Evolutionary conservation across 1,139 yeast genomes (phyloP).

Genomic region (Blastobotrys serpentis): DNA sequence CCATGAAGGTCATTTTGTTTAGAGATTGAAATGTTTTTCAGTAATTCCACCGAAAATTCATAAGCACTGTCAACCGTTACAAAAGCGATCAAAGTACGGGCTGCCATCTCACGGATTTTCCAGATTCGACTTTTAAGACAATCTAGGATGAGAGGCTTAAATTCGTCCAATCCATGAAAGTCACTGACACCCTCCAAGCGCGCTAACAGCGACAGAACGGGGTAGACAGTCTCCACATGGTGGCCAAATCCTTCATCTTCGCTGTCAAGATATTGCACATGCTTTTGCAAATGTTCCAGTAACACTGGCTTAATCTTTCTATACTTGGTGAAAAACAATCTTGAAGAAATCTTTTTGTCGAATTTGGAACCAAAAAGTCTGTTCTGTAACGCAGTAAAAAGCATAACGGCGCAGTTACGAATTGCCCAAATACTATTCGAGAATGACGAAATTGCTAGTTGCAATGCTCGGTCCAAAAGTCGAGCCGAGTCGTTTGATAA

Average conservation of each 20-base stretch:
- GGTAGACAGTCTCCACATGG: constrained; percentile 61
- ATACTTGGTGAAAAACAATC: constrained; percentile 66
- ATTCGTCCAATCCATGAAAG: constrained; percentile 51
- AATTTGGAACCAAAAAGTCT: constrained; percentile 67
- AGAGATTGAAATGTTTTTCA: constrained; percentile 19
- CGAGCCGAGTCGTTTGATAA: constrained; percentile 53
- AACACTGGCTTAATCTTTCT: constrained; percentile 52
- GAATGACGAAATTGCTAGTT: constrained; percentile 61
- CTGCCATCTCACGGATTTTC: constrained; percentile 86
- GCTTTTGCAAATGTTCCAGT: constrained; percentile 44
- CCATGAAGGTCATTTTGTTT: constrained; percentile 60
- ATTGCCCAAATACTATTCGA: constrained; percentile 75
- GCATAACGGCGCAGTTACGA: constrained; percentile 90
- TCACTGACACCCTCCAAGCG: constrained; percentile 62
- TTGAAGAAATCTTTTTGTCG: constrained; percentile 52
- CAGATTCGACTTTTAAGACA: constrained; percentile 58
- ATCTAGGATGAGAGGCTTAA: constrained; percentile 46
- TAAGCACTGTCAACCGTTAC: constrained; percentile 38
- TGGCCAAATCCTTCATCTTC: constrained; percentile 17
- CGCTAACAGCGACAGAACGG: constrained; percentile 69
- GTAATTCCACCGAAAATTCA: constrained; percentile 25
- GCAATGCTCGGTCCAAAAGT: constrained; percentile 58
- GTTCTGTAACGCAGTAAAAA: constrained; percentile 78
- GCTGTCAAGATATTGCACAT: constrained; percentile 36
- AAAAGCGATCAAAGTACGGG: constrained; percentile 62